These are phyloP conservation scores for Termitomyces sp. DNA, from an alignment of 768 basidiomycete species.

Conservation along the genomic window DNA sequence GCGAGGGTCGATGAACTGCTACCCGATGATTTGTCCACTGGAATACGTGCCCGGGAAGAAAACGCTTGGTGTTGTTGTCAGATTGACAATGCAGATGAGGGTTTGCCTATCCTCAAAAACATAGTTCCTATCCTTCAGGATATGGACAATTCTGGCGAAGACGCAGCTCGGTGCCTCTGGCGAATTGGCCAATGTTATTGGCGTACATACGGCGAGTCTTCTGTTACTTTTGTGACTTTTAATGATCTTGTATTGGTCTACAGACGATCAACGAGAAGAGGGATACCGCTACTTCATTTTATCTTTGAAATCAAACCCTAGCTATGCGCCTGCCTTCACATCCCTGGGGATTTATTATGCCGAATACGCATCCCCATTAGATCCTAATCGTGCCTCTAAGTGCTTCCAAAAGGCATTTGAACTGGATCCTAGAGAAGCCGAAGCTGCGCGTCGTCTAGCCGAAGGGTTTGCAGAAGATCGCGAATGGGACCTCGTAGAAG, in stretches of 20 bases:
- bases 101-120: conserved; percentile 42
- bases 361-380: conserved; percentile 65
- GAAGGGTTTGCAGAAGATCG: conserved; percentile 88
- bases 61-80: conserved; percentile 80
- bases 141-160: conserved; percentile 45
- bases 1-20: conserved; percentile 48
- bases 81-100: conserved; percentile 41
- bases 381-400: conserved; percentile 83
- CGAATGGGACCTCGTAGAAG: conserved; percentile 95
- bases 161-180: conserved; percentile 82
- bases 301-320: conserved; percentile 69
- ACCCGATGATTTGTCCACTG: conserved; percentile 41
- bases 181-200: conserved; percentile 76
- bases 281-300: conserved; percentile 79
- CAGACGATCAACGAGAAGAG: conserved; percentile 52
- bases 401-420: conserved; percentile 99
- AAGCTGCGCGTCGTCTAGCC: conserved; percentile 81
- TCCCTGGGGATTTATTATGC: conserved; percentile 90
- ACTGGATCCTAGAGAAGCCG: conserved; percentile 83
- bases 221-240: neutral
- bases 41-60: conserved; percentile 74
- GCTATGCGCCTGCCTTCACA: conserved; percentile 90
- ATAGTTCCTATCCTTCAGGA: conserved; percentile 44
- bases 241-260: conserved; percentile 1
- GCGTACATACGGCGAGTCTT: conserved; percentile 61